A percentile compares a stretch with the other conserved stretches of the same genome.
Conservation (phyloP, 352 stramenopile genomes). For the Phytophthora macrochlamydospora region DNA sequence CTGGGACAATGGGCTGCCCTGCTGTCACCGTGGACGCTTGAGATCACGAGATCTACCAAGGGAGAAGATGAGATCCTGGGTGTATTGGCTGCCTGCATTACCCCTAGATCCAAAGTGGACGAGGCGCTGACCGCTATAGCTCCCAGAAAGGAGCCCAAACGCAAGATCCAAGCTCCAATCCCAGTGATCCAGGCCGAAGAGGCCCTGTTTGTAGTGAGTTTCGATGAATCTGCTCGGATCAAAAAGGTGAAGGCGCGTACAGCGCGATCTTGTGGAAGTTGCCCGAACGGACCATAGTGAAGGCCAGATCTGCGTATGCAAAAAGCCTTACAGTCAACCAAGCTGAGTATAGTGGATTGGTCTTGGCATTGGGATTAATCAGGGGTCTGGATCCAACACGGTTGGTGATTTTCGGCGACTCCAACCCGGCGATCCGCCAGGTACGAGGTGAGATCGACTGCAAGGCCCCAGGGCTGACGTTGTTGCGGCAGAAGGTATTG, state of each 20-base stretch:
- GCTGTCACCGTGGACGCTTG: neutral
- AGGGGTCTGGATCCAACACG: neutral
- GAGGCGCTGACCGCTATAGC: neutral
- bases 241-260: slow-evolving; percentile 4
- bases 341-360: slow-evolving; percentile 1
- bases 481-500: neutral
- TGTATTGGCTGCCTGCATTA: neutral
- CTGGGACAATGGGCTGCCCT: slow-evolving; percentile 3
- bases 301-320: neutral
- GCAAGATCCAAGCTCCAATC: slow-evolving; percentile 9
- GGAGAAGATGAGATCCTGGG: neutral
- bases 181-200: neutral
- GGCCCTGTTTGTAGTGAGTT: slow-evolving; percentile 2
- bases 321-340: slow-evolving; percentile 15
- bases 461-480: slow-evolving; percentile 1
- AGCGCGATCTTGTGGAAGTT: slow-evolving; percentile 14
- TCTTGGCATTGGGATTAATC: neutral
- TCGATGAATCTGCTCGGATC: slow-evolving; percentile 6
- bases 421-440: slow-evolving; percentile 3
- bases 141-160: neutral
- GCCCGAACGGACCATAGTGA: slow-evolving; percentile 4
- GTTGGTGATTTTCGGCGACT: slow-evolving; percentile 8
- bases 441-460: slow-evolving; percentile 13
- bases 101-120: neutral
- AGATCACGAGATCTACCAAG: neutral